phyloP scores from a whole-genome alignment of 345 rosid genomes.

The Gossypium herbaceum region DNA sequence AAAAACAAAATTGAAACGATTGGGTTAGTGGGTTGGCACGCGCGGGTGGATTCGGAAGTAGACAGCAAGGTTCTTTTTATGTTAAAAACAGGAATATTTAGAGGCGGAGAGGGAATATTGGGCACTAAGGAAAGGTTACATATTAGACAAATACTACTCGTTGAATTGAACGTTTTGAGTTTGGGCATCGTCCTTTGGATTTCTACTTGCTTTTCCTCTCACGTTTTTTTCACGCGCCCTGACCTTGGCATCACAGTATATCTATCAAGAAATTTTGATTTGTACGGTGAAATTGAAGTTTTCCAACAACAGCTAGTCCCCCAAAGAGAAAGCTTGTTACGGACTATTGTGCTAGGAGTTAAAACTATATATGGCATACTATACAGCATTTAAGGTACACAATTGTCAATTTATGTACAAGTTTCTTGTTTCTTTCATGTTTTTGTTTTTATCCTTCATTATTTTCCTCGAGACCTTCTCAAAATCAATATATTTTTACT shows the following conservation, averaged over 20 bases:
- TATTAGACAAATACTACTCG: conserved; percentile 51
- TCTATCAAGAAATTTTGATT: not conserved
- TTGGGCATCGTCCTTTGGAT: not conserved
- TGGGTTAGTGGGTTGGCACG: conserved; percentile 18
- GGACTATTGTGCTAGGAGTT: not conserved
- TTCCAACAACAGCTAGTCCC: not conserved
- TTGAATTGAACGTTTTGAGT: conserved; percentile 29
- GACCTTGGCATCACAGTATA: not conserved
- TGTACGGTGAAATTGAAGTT: not conserved
- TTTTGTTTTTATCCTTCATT: not conserved
- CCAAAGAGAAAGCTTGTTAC: not conserved
- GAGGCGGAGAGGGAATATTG: conserved; percentile 64
- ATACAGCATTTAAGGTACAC: not conserved
- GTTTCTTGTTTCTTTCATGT: not conserved
- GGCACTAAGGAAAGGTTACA: conserved; percentile 32
- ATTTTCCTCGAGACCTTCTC: not conserved
- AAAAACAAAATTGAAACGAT: not conserved
- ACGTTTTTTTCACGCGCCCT: not conserved
- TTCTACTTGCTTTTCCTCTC: conserved; percentile 17
- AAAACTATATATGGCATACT: not conserved
- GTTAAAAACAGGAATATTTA: conserved; percentile 31
- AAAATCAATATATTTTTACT: not conserved
- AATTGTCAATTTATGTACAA: not conserved
- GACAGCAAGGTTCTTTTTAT: conserved; percentile 22
- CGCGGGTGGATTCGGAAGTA: conserved; percentile 44